These are phyloP conservation scores for Annona squamosa DNA, from an alignment of 164 flowering plant species.

Conservation along the genomic window DNA sequence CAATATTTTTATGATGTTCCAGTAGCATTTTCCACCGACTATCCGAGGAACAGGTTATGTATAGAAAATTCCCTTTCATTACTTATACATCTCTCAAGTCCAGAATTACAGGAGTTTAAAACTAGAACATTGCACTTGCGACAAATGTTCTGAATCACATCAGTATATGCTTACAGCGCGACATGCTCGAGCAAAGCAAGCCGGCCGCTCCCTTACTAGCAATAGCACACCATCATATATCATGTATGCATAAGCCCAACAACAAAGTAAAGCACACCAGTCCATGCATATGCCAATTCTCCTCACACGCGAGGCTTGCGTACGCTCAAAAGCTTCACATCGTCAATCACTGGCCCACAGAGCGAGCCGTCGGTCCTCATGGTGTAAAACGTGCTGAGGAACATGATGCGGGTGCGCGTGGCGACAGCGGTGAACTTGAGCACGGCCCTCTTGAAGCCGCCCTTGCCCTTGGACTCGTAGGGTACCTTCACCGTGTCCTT, in stretches of 20 bases:
- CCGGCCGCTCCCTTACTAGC: neutral
- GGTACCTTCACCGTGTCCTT: conserved; percentile 35
- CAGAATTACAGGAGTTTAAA: neutral
- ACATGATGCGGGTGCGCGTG: conserved; percentile 43
- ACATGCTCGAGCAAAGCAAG: conserved; percentile 5
- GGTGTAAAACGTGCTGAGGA: conserved; percentile 60
- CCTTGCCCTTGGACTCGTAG: conserved; percentile 59
- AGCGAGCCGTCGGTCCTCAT: conserved; percentile 53
- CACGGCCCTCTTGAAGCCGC: conserved; percentile 53
- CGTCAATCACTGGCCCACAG: conserved; percentile 80
- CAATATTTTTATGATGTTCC: too few relatives aligned
- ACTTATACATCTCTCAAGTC: neutral
- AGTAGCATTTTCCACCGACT: too few relatives aligned
- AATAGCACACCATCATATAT: conserved; percentile 9
- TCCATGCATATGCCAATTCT: neutral
- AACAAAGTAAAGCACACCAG: conserved; percentile 4
- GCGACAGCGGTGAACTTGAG: conserved; percentile 47
- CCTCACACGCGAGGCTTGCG: conserved; percentile 16
- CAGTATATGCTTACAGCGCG: conserved; percentile 2
- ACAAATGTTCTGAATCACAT: neutral
- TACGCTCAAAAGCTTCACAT: conserved; percentile 46
- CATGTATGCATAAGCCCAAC: neutral
- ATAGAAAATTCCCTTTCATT: neutral
- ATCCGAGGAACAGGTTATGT: neutral
- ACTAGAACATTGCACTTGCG: neutral